phyloP scores from a whole-genome alignment of 2,329 filamentous ascomycete genomes.

The Thyridium curvatum region DNA sequence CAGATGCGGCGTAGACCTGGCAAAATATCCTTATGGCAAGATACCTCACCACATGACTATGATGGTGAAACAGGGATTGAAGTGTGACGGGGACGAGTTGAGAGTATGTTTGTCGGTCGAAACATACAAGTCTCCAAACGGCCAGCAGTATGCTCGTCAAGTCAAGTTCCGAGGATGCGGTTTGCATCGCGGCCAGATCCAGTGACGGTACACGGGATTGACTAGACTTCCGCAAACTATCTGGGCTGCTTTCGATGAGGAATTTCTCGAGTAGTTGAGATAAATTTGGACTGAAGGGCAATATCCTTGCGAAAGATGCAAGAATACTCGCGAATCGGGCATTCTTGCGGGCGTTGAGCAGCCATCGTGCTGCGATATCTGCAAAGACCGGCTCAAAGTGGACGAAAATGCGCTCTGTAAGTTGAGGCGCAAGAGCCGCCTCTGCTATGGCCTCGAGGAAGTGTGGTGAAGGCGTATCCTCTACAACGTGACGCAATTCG shows the following conservation, averaged over 20 bases:
- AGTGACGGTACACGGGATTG: too few relatives aligned
- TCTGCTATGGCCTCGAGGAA: slow-evolving; percentile 67
- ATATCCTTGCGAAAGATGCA: slow-evolving; percentile 68
- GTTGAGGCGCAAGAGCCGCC: slow-evolving; percentile 59
- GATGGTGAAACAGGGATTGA: slow-evolving; percentile 60
- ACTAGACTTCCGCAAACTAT: neutral
- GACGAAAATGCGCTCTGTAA: slow-evolving; percentile 68
- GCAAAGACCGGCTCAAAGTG: slow-evolving; percentile 71
- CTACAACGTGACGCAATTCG: slow-evolving; percentile 60
- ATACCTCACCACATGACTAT: slow-evolving; percentile 61
- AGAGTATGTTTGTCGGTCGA: slow-evolving; percentile 64
- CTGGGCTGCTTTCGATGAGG: slow-evolving; percentile 22
- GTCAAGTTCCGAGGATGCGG: slow-evolving; percentile 11
- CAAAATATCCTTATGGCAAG: slow-evolving; percentile 78
- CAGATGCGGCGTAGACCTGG: slow-evolving; percentile 71
- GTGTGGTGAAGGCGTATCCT: slow-evolving; percentile 45
- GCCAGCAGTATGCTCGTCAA: slow-evolving; percentile 51
- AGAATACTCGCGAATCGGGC: slow-evolving; percentile 42
- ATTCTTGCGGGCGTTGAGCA: slow-evolving; percentile 37
- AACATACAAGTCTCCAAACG: slow-evolving; percentile 72
- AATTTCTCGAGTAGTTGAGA: slow-evolving; percentile 59
- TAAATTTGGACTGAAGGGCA: slow-evolving; percentile 78
- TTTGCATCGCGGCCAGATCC: too few relatives aligned
- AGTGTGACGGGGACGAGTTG: slow-evolving; percentile 56
- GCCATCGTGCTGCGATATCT: slow-evolving; percentile 79